A percentile compares a stretch with the other conserved stretches of the same genome.
Conservation (phyloP, 176 grass and related monocot genomes). For the Pontederia paniculata region DNA sequence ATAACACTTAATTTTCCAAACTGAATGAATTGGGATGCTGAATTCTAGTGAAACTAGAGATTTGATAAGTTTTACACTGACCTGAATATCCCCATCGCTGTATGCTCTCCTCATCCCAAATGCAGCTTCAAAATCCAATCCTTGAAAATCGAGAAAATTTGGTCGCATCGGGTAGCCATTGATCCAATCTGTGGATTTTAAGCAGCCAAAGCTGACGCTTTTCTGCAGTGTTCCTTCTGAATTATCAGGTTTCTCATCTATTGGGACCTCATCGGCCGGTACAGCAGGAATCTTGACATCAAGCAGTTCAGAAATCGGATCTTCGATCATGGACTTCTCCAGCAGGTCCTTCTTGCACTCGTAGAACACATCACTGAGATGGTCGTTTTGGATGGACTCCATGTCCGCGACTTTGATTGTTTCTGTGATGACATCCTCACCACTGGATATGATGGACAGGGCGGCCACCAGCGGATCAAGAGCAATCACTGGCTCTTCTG, state of each 20-base stretch:
- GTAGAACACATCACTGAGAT: constrained; percentile 55
- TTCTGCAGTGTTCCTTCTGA: constrained; percentile 63
- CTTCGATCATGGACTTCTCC: constrained; percentile 67
- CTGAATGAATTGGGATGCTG: no score
- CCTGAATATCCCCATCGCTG: constrained; percentile 98
- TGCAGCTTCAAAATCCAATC: constrained; percentile 73
- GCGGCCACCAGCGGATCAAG: constrained; percentile 47
- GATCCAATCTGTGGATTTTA: constrained; percentile 57
- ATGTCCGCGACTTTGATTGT: constrained; percentile 32
- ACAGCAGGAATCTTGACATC: constrained; percentile 58
- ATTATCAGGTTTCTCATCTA: constrained; percentile 15
- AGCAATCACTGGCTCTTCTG: constrained; percentile 44
- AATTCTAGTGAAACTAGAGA: constrained; percentile 15
- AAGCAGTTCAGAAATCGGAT: constrained; percentile 61
- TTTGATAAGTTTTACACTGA: constrained; percentile 9
- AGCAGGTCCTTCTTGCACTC: constrained; percentile 83
- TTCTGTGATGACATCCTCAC: constrained; percentile 37
- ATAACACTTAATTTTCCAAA: no score
- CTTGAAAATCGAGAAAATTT: constrained; percentile 82
- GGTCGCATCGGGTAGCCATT: constrained; percentile 34
- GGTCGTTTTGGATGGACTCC: constrained; percentile 42
- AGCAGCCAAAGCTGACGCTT: constrained; percentile 78
- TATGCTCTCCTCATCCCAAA: constrained; percentile 80
- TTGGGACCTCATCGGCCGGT: constrained; percentile 30
- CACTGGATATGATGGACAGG: constrained; percentile 61